Evolutionary conservation across 306 rosid genomes (phyloP), one percentile per base, ranked within the genome.

Genomic region (Senna siamea): DNA sequence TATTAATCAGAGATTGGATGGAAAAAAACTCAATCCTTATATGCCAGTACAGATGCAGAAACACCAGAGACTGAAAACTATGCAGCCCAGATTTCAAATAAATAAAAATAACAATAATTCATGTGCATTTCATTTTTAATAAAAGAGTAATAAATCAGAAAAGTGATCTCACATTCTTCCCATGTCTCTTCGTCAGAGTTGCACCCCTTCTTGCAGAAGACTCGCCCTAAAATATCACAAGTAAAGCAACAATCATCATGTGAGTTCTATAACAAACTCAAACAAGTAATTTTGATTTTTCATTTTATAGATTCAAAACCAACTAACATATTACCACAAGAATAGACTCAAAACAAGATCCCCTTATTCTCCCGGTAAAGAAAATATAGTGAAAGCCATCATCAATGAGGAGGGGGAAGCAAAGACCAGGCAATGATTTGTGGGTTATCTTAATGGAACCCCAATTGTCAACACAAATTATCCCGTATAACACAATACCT

Each of bases 141-240:
- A 52, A 54, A 59, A 32, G 17, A 19, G 23, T 20, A 26, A 5
- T 2, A 15, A 74, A 34, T 18, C 6, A 69, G 6, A 41, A 79
- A 70, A 50, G 20, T 0, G 28, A 44, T 82, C 92, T 93, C 66
- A 89, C 98, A 93, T 82, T 88, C 91, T 54, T 91, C 94, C 94
- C 92, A 89, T 5, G 89, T 81, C 7, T 93, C 96, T 51, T 80
- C 93, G 6, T 93, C 96, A 0, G 96, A 26, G 15, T 74, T 79
- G 77, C 97, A 93, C 2, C 98, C 98, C 78, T 93, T 93, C 69
- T 93, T 93, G 96, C 98, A 93, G 86, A 91, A 93, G 3, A 93
- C 92, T 62, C 97, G 70, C 98, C 98, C 97, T 93, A 53, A 72
- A 81, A 75, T 8, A 65, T 75, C 55, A 64, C 72, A 84, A 38